Conservation (phyloP, 73 alveolate species). For the Tetrahymena malaccensis region DNA sequence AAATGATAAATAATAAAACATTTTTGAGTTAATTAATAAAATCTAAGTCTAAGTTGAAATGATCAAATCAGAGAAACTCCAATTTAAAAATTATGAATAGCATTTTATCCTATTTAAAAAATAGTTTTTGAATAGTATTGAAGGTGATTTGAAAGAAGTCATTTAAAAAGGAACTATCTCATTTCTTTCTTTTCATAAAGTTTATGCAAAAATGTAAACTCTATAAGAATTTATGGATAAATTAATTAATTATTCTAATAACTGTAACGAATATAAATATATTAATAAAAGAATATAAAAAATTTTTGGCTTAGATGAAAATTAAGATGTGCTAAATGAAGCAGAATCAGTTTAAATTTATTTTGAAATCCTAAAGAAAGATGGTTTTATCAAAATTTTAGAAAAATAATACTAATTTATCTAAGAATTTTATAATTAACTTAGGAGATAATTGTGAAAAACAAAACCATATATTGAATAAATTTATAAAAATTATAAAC, state of each 20-base stretch:
- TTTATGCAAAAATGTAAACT: background rate
- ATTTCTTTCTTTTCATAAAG: background rate
- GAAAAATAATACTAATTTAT: background rate
- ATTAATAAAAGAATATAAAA: background rate
- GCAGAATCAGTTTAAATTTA: background rate
- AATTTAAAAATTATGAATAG: background rate
- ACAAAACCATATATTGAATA: no score
- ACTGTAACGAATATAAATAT: background rate
- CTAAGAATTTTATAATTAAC: background rate
- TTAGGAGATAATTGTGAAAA: background rate
- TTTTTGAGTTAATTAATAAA: background rate
- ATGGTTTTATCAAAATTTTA: background rate
- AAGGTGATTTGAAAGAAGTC: background rate
- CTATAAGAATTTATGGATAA: background rate
- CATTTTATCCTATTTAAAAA: background rate
- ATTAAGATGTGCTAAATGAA: background rate
- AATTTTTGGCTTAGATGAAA: background rate
- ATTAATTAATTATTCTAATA: background rate
- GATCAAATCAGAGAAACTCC: background rate
- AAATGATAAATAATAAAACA: background rate
- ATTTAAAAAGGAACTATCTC: background rate
- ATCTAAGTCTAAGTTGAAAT: background rate
- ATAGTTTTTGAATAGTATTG: background rate
- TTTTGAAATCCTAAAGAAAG: background rate
- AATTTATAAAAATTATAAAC: no score